Percentiles rank a stretch among this genome's conserved stretches.
phyloP scores from a whole-genome alignment of 176 grass and related monocot species.

The Rhynchospora breviuscula region DNA sequence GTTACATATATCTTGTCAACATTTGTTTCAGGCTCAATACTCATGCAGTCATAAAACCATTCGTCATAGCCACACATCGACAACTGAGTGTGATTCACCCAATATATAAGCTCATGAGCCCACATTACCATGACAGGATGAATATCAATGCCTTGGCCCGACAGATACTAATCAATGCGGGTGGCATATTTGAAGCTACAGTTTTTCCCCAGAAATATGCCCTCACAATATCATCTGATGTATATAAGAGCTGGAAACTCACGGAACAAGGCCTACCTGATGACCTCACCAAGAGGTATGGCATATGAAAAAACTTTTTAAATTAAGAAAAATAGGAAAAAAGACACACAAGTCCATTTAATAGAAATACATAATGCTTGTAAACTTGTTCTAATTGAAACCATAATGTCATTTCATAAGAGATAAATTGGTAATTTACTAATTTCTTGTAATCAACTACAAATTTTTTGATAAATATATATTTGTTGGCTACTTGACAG shows the following conservation, averaged over 20 bases:
- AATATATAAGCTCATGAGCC: slow-evolving; percentile 37
- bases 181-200: slow-evolving; percentile 34
- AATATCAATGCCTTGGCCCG: slow-evolving; percentile 39
- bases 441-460: background rate
- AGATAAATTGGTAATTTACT: background rate
- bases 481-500: no score
- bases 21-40: slow-evolving; percentile 33
- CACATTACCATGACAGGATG: slow-evolving; percentile 48
- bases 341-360: no score
- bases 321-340: no score
- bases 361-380: no score
- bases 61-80: slow-evolving; percentile 39
- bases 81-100: slow-evolving; percentile 38
- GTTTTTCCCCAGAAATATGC: slow-evolving; percentile 34
- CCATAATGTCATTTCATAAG: background rate
- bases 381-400: background rate
- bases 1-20: background rate
- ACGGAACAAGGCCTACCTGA: slow-evolving; percentile 35
- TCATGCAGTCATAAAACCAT: slow-evolving; percentile 38
- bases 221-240: slow-evolving; percentile 22
- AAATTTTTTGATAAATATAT: background rate
- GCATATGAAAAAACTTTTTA: background rate
- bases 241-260: slow-evolving; percentile 46
- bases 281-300: slow-evolving; percentile 39
- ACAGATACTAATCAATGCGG: slow-evolving; percentile 30